Evolutionary conservation across 208 protist genomes (phyloP), one percentile per base, ranked within the genome.

Genomic region (Phytomonas francai): DNA sequence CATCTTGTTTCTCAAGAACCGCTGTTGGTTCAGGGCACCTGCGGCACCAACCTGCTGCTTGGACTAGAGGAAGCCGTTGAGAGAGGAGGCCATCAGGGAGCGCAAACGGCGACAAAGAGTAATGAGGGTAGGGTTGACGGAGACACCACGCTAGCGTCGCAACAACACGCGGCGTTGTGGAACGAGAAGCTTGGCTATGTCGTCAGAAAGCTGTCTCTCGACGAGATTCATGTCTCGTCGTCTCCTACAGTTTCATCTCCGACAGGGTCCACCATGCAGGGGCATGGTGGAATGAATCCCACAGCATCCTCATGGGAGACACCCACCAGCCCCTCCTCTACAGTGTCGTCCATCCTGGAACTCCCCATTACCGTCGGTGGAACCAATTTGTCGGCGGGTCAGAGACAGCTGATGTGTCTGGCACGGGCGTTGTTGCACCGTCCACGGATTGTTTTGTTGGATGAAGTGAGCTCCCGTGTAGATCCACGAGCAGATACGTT

Each of bases 1-100:
- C 71, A 93, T 54, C 98, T 99, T 51, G 98, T 99, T 68, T 98
- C 98, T 25, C 98, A 99, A 87, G 97, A 99, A 68, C 97, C 98
- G 30, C 72, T 98, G 28, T 77, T 99, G 30, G 94, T 99, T 63
- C 72, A 84, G 8, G 98, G 97, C 69, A 97, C 97, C 31, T 72
- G 98, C 3, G 80, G 98, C 67, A 86, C 69, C 30, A 99, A 99
- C 81, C 72, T 99, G 63, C 63, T 87, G 22, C 73, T 89, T 54
- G 84, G 84, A 31, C 67, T 77, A 59, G 77, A 75, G 27, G 68
- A 73, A 42, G 59, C 58, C 25, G 45, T 54, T 54, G 45, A 54
- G 45, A 19, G 45, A 22, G 39, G 39, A 7, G 45, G 1, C 31
- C 31, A 62, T 54, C 45, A 54, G 19, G 45, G 3, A 54, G 25